Base-by-base conservation (phyloP, 2,329 filamentous ascomycete species). In the Sporothrix phasma region DNA sequence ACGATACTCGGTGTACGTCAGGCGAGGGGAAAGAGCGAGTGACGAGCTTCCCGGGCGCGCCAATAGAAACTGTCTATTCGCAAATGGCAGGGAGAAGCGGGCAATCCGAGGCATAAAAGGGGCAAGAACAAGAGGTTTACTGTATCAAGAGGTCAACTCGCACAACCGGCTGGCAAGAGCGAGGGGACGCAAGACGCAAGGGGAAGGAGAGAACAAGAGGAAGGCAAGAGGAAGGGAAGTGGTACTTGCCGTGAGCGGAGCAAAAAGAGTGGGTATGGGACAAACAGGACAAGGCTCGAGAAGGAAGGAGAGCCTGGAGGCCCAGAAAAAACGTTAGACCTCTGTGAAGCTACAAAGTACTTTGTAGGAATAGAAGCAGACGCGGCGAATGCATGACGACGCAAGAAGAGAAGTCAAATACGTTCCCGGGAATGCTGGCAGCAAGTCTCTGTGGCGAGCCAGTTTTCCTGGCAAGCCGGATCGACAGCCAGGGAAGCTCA, bases 21-120 rank as follows among this genome's bases (percentile, higher is more conserved):
- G 39, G 47, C n/a, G 26, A 37, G 39, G 39, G 26, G 61, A 45
- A 58, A 43, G 54, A 58, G 54, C 24, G 58, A 51, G 45, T 34
- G 45, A 26, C 41, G 41, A 58, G 49, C 65, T 64, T 64, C 51
- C 59, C 62, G 51, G 62, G 58, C 59, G 34, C 22, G 24, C 41
- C 62, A 61, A 47, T 26, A 56, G 43, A 43, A 47, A 51, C 8
- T 49, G 51, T 13, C 11, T n/a, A n/a, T 8, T 61, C 26, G 17
- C 26, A 37, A 37, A 53, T 41, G 29, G 62, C 7, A 31, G 41
- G 31, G 46, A 41, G 34, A 43, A 62, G 58, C 56, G 41, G 37
- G 43, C n/a, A 37, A 49, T 19, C 41, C 58, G 29, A 61, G 37
- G 41, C 24, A 17, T 34, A 39, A 61, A 37, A 61, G 58, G 56